These are phyloP conservation scores for Primulina eburnea DNA, from an alignment of 257 asterid species.

Conservation along the genomic window DNA sequence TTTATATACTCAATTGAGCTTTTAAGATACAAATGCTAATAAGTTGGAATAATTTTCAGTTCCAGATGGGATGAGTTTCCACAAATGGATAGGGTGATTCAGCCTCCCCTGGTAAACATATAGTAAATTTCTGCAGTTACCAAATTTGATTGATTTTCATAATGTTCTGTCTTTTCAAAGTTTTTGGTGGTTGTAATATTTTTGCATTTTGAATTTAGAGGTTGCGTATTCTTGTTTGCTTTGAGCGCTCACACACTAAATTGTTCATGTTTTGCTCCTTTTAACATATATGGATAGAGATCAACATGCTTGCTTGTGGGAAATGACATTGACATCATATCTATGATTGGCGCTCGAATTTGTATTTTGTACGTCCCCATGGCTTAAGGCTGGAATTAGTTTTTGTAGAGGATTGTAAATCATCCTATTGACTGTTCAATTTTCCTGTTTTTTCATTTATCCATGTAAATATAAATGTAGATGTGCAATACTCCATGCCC, in stretches of 20 bases:
- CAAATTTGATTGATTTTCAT: neutral
- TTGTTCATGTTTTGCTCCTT: neutral
- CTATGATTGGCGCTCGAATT: neutral
- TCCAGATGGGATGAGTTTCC: conserved; percentile 23
- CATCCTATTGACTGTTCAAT: neutral
- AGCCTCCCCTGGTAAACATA: conserved; percentile 63
- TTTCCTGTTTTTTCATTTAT: neutral
- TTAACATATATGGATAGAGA: neutral
- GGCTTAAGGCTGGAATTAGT: neutral
- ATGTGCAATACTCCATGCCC: neutral
- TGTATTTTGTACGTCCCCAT: neutral
- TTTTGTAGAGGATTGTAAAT: neutral
- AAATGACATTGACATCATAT: neutral
- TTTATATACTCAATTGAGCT: neutral
- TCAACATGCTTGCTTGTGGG: neutral
- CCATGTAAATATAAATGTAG: neutral
- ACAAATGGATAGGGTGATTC: conserved; percentile 55
- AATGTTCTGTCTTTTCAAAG: neutral
- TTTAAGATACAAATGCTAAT: conserved; percentile 23
- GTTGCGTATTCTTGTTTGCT: conserved; percentile 1
- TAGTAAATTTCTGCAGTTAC: conserved; percentile 7
- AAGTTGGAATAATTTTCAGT: conserved; percentile 14
- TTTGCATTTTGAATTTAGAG: neutral
- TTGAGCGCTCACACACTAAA: neutral
- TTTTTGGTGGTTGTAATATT: neutral